These are phyloP conservation scores for Pascua guehoae DNA, from an alignment of 1,284 basidiomycete genomes.

Conservation along the genomic window DNA sequence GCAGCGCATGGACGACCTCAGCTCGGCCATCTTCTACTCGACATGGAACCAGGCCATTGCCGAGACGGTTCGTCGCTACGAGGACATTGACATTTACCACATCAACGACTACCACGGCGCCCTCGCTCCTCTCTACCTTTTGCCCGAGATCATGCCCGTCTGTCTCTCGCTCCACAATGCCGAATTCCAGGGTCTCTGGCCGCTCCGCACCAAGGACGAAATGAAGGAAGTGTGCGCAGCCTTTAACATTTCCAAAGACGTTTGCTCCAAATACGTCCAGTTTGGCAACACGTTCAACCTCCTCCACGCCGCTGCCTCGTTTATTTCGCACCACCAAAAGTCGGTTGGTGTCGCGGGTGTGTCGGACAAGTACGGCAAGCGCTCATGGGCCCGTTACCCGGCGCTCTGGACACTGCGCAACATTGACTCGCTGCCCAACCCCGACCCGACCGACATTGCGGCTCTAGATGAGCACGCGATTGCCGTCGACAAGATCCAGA, in stretches of 20 bases:
- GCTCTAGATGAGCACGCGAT: conserved; percentile 76
- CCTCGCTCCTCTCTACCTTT: conserved; percentile 79
- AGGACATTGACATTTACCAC: conserved; percentile 72
- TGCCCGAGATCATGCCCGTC: conserved; percentile 80
- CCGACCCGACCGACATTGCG: conserved; percentile 84
- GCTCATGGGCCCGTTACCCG: conserved; percentile 89
- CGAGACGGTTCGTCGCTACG: conserved; percentile 74
- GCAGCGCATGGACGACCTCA: conserved; percentile 90
- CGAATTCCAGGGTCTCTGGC: conserved; percentile 94
- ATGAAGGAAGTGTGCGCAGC: conserved; percentile 96
- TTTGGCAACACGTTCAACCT: conserved; percentile 95
- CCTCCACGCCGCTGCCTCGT: conserved; percentile 83
- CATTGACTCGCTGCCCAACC: conserved; percentile 88
- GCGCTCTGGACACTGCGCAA: conserved; percentile 91
- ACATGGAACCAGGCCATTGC: conserved; percentile 96
- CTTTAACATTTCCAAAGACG: conserved; percentile 91
- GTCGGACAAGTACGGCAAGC: conserved; percentile 89
- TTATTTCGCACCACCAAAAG: conserved; percentile 86
- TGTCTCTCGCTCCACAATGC: conserved; percentile 93
- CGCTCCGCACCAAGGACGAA: conserved; percentile 88
- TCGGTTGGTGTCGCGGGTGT: conserved; percentile 89
- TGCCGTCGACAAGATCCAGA: conserved; percentile 65
- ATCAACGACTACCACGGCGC: conserved; percentile 82
- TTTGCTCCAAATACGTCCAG: conserved; percentile 90
- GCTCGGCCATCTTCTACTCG: conserved; percentile 92